Percentiles rank a stretch among this genome's conserved stretches.
phyloP scores from a whole-genome alignment of 2,329 filamentous ascomycete species.

The Arthrinium puccinioides region DNA sequence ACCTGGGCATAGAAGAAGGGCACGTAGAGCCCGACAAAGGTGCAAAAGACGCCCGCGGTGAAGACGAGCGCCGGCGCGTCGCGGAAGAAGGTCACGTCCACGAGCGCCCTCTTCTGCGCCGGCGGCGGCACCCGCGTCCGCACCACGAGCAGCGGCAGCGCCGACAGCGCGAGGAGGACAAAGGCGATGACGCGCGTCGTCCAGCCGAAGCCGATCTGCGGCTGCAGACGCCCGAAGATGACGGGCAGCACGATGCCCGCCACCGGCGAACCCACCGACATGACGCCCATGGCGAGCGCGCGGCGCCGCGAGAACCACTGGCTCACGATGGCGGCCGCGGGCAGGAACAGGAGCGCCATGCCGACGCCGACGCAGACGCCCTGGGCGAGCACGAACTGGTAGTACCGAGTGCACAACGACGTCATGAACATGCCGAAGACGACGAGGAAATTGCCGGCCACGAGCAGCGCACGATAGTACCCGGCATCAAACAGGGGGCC shows the following conservation, averaged over 20 bases:
- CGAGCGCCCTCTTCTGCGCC: conserved; percentile 22
- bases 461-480: conserved; percentile 35
- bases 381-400: conserved; percentile 45
- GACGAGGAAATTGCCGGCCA: conserved; percentile 34
- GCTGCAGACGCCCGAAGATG: conserved; percentile 14
- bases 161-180: background rate
- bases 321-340: conserved; percentile 18
- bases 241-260: conserved; percentile 9
- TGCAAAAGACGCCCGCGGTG: conserved; percentile 18
- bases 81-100: conserved; percentile 32
- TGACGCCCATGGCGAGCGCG: conserved; percentile 24
- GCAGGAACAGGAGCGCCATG: conserved; percentile 18
- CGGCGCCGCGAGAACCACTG: conserved; percentile 22
- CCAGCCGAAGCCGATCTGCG: conserved; percentile 16
- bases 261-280: conserved; percentile 22
- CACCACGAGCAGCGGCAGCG: background rate
- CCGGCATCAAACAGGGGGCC: conserved; percentile 47
- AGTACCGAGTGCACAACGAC: conserved; percentile 39
- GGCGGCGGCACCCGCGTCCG: conserved; percentile 19
- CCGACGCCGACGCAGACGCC: conserved; percentile 41
- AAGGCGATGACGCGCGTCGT: conserved; percentile 5
- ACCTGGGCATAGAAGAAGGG: conserved; percentile 34
- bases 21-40: conserved; percentile 35
- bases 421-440: conserved; percentile 48
- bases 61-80: conserved; percentile 29